Evolutionary conservation across 306 rosid species (phyloP), one percentile per base, ranked within the genome.

Genomic region (Quercus alba): DNA sequence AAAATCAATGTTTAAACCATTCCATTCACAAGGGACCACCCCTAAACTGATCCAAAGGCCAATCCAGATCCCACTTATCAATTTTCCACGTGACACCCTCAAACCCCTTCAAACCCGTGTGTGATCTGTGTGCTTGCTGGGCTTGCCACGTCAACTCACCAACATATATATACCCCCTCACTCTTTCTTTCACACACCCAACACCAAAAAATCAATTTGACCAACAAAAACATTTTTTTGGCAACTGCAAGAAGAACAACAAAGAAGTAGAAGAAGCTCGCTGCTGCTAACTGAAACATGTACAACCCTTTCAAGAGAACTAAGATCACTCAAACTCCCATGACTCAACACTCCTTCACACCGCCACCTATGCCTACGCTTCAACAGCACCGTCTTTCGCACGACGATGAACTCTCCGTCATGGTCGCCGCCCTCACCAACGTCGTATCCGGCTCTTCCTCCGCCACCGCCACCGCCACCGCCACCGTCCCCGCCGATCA

Each of bases 401-500:
- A 73, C 14, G 97, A 91, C 0, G 91, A 95, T 55, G 99, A 95
- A 59, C 67, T 79, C 78, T 80, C 97, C 25, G 85, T 91, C 75
- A 95, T 93, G 35, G 98, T 95, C 74, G 69, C 87, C 57, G 76
- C 98, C 19, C 93, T 95, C 61, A 87, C 92, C 52, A 88, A 91
- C 81, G 97, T 95, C 19, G 77, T 91, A 54, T n/a, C 94, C 38
- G 99, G 98, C 49, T 80, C 87, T 41, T 76, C 86, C 63, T 55
- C 90, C 17, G 0, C 70, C 14, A 6, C 69, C 18, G 15, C 57
- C 18, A 2, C 90, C 17, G 0, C 70, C 14, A 6, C 69, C 18
- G 15, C 57, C 18, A 2, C 26, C 80, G 44, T 62, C 0, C 67
- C 73, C 23, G 10, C 14, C 8, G 8, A 10, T 4, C 28, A 21